A percentile compares a stretch with the other conserved stretches of the same genome.
Conservation (phyloP, 2,329 filamentous ascomycete genomes). For the Aspergillus viridinutans region DNA sequence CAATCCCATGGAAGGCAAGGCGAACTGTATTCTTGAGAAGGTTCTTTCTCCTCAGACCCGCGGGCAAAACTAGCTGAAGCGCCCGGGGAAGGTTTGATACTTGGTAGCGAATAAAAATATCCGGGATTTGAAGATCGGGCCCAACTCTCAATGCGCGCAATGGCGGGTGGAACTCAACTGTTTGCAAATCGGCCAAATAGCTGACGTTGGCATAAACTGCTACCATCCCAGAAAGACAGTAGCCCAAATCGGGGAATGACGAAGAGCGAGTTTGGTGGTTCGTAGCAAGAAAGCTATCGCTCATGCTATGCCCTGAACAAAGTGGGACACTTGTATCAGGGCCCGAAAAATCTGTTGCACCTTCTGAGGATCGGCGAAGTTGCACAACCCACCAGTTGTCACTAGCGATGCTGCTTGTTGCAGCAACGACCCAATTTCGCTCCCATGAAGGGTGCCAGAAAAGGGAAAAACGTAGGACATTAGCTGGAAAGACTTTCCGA, state of each 20-base stretch:
- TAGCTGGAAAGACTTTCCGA: constrained; percentile 58
- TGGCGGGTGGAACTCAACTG: constrained; percentile 25
- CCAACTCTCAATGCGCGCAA: constrained; percentile 28
- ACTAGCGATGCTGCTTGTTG: constrained; percentile 66
- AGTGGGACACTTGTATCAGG: constrained; percentile 11
- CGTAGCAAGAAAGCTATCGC: constrained; percentile 21
- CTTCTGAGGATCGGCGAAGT: constrained; percentile 17
- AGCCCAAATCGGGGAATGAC: constrained; percentile 30
- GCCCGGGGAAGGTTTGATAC: constrained; percentile 25
- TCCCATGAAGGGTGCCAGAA: constrained; percentile 70
- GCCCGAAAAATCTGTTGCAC: constrained; percentile 8
- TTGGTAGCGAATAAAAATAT: constrained; percentile 33
- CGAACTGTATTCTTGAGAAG: constrained; percentile 34
- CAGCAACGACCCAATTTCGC: constrained; percentile 66
- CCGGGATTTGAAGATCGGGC: constrained; percentile 30
- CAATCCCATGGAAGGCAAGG: constrained; percentile 37
- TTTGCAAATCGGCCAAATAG: constrained; percentile 28
- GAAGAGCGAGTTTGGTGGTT: constrained; percentile 20
- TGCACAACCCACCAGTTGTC: constrained; percentile 73
- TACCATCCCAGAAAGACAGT: constrained; percentile 34
- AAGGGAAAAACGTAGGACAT: constrained; percentile 62
- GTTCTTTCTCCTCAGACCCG: constrained; percentile 21
- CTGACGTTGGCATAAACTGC: constrained; percentile 36
- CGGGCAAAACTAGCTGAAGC: constrained; percentile 27
- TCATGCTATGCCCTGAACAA: constrained; percentile 27